Percentiles rank a stretch among this genome's conserved stretches.
Evolutionary conservation across 345 rosid genomes (phyloP).

Genomic region (Camelina hispida): DNA sequence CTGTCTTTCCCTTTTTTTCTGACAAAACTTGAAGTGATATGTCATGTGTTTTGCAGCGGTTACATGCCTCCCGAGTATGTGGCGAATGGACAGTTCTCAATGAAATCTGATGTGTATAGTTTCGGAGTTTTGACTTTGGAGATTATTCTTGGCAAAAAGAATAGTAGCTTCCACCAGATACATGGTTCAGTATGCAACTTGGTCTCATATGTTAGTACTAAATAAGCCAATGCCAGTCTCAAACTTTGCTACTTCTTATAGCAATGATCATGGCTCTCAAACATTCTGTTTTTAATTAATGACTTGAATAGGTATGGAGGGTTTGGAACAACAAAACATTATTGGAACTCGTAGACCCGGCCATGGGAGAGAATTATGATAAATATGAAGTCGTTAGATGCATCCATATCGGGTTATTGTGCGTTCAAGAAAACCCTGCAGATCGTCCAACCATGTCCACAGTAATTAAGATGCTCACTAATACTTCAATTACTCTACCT

Average conservation of each 20-base stretch:
- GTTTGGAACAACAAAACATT: conserved; percentile 23
- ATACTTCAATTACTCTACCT: not conserved
- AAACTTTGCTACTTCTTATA: not conserved
- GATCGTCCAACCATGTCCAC: conserved; percentile 38
- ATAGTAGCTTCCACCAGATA: conserved; percentile 17
- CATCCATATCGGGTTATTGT: conserved; percentile 15
- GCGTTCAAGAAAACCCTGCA: conserved; percentile 25
- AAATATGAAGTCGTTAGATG: conserved; percentile 23
- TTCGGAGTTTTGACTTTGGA: conserved; percentile 33
- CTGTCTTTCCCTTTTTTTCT: not conserved
- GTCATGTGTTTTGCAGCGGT: conserved; percentile 18
- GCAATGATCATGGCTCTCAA: not conserved
- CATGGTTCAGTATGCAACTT: conserved; percentile 1
- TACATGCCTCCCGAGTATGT: conserved; percentile 42
- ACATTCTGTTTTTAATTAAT: not conserved
- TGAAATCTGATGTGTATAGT: conserved; percentile 41
- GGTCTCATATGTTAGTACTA: conserved; percentile 30
- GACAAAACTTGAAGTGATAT: not conserved
- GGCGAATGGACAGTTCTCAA: conserved; percentile 25
- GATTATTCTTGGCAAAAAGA: conserved; percentile 31
- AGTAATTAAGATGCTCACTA: conserved; percentile 25
- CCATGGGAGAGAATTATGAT: conserved; percentile 14
- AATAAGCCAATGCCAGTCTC: too few species aligned
- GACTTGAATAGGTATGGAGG: conserved; percentile 18
- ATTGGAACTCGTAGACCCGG: conserved; percentile 25